These are phyloP conservation scores for Epicoccum nigrum DNA, from an alignment of 2,329 filamentous ascomycete species.

Conservation along the genomic window DNA sequence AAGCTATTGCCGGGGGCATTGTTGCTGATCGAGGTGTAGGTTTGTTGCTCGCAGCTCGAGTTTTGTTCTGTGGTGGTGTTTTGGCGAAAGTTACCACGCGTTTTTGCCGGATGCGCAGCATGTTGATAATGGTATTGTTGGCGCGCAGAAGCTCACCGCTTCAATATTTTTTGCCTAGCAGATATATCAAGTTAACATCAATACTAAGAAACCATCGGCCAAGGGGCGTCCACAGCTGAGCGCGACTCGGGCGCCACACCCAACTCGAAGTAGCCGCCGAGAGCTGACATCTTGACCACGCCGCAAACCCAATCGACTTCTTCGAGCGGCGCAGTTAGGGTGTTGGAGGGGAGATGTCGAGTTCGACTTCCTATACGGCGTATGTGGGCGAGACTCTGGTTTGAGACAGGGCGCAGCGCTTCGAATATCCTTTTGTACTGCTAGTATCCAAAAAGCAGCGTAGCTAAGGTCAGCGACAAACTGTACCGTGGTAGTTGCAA, in stretches of 20 bases:
- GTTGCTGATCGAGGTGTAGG: neutral
- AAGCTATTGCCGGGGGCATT: neutral
- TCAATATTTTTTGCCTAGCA: neutral
- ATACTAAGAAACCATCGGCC: neutral
- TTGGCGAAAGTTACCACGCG: slow-evolving; percentile 1
- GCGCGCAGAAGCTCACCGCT: neutral
- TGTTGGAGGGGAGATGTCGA: neutral
- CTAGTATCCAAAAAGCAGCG: too few relatives aligned
- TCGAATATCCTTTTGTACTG: neutral
- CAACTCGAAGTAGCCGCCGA: slow-evolving; percentile 19
- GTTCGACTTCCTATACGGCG: neutral
- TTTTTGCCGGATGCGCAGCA: slow-evolving; percentile 12
- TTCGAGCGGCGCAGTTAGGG: slow-evolving; percentile 8
- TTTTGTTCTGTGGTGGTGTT: neutral
- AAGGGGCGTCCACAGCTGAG: slow-evolving; percentile 21
- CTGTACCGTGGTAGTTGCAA: neutral
- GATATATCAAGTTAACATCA: slow-evolving; percentile 11
- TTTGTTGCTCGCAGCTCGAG: slow-evolving; percentile 4
- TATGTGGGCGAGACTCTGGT: slow-evolving; percentile 2
- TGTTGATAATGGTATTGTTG: neutral
- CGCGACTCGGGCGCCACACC: slow-evolving; percentile 12
- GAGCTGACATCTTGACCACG: slow-evolving; percentile 13
- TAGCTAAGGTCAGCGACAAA: neutral
- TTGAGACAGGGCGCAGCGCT: slow-evolving; percentile 4
- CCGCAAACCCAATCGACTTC: slow-evolving; percentile 8